Conservation (phyloP, 805 yeast species). For the Candida taoyuanica region DNA sequence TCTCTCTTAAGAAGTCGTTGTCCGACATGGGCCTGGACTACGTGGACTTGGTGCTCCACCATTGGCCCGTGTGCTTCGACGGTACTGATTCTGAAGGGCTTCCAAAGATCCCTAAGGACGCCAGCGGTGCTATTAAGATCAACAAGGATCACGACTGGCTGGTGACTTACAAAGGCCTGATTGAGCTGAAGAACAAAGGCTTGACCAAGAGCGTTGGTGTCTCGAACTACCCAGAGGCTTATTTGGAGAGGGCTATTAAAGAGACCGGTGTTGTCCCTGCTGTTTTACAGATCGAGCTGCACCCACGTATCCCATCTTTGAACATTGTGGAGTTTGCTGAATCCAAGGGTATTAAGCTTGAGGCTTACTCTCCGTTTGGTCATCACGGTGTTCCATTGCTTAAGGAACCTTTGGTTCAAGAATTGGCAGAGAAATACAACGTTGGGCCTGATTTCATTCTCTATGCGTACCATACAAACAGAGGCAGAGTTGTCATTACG, state of each 20-base stretch:
- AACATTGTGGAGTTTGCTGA: conserved; percentile 51
- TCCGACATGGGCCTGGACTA: conserved; percentile 62
- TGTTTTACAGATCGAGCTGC: conserved; percentile 62
- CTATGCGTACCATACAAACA: conserved; percentile 57
- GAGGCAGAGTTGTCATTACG: conserved; percentile 61
- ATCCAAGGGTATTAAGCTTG: conserved; percentile 45
- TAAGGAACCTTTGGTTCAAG: conserved; percentile 42
- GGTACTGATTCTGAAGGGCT: conserved; percentile 56
- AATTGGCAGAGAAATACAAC: conserved; percentile 53
- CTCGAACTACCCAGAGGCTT: conserved; percentile 43
- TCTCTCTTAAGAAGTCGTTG: conserved; percentile 54
- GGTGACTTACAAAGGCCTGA: conserved; percentile 54
- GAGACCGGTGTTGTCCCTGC: conserved; percentile 48
- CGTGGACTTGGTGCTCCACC: conserved; percentile 71
- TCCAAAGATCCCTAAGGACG: conserved; percentile 32
- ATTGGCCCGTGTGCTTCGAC: conserved; percentile 75
- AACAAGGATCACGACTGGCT: conserved; percentile 38
- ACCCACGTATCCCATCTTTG: conserved; percentile 66
- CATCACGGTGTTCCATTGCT: conserved; percentile 60
- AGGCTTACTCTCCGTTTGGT: conserved; percentile 64
- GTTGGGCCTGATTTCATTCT: conserved; percentile 52
- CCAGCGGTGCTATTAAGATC: conserved; percentile 32
- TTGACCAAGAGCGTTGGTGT: conserved; percentile 54
- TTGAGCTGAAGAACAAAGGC: conserved; percentile 44
- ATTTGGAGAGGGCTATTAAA: conserved; percentile 36